Conservation (phyloP, 768 basidiomycete species). For the Boletus sp. region DNA sequence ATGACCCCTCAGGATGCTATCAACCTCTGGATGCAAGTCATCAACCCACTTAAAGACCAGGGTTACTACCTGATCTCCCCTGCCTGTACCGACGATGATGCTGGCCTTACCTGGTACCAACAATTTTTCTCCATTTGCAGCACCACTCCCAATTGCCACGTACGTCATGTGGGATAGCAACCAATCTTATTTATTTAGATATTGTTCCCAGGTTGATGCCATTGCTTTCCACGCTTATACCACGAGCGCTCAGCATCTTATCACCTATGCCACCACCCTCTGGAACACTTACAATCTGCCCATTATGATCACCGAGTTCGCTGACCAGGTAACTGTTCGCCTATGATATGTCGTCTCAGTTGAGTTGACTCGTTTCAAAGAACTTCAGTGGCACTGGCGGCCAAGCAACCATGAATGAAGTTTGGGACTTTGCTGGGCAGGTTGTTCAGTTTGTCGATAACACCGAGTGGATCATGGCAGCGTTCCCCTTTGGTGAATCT, state of each 20-base stretch:
- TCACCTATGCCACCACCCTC: conserved; percentile 47
- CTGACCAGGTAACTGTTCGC: conserved; percentile 51
- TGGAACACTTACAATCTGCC: conserved; percentile 40
- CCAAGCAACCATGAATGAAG: conserved; percentile 37
- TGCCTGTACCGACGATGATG: conserved; percentile 59
- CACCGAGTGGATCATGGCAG: conserved; percentile 32
- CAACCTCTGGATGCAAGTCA: conserved; percentile 56
- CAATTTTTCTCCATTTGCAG: conserved; percentile 51
- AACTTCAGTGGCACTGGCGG: conserved; percentile 46
- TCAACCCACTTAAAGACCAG: conserved; percentile 51
- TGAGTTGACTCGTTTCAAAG: conserved; percentile 31
- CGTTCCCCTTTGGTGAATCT: conserved; percentile 61
- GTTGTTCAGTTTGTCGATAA: conserved; percentile 44
- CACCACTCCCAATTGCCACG: conserved; percentile 40
- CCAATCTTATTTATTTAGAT: background rate
- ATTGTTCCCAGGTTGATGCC: conserved; percentile 45
- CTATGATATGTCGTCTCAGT: background rate
- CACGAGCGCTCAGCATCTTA: conserved; percentile 43
- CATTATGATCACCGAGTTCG: conserved; percentile 69
- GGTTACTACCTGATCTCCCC: conserved; percentile 67
- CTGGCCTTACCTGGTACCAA: conserved; percentile 63
- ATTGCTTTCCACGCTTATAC: conserved; percentile 74
- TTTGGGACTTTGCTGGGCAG: conserved; percentile 45
- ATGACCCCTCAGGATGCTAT: conserved; percentile 50
- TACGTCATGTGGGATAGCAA: conserved; percentile 33